Conservation (phyloP, 805 yeast genomes). For the Candida nonsorbophila region DNA sequence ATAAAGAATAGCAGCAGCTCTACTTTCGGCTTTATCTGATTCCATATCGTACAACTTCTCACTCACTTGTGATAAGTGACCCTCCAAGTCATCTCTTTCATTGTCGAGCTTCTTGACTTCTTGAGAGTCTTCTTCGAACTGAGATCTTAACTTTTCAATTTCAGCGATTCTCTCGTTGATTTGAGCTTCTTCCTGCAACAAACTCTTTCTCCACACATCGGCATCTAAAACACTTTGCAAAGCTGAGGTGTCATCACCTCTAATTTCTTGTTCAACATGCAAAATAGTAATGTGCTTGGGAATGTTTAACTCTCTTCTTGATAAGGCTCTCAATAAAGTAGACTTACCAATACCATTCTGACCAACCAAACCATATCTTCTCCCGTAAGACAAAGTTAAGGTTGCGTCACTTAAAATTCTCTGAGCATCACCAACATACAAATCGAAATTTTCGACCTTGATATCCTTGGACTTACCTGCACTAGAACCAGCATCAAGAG, state of each 20-base stretch:
- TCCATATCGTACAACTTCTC: conserved; percentile 90
- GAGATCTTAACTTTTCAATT: conserved; percentile 61
- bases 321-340: conserved; percentile 81
- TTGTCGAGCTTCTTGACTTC: conserved; percentile 78
- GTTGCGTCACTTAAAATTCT: conserved; percentile 87
- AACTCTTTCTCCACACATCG: conserved; percentile 96
- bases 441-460: conserved; percentile 85
- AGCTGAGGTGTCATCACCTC: conserved; percentile 89
- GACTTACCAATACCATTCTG: conserved; percentile 99
- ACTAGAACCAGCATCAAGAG: conserved; percentile 72
- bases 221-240: conserved; percentile 97
- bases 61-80: conserved; percentile 70
- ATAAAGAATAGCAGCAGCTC: conserved; percentile 88
- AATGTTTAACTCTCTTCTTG: conserved; percentile 88
- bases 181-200: conserved; percentile 69
- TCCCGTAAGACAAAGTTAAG: conserved; percentile 83
- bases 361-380: conserved; percentile 96
- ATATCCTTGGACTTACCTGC: conserved; percentile 98
- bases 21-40: conserved; percentile 93
- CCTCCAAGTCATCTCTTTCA: conserved; percentile 83
- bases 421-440: conserved; percentile 93
- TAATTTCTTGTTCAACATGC: conserved; percentile 96
- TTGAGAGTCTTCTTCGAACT: conserved; percentile 70
- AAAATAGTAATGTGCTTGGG: conserved; percentile 94
- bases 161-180: conserved; percentile 71